Conservation (phyloP, 495 filamentous ascomycete genomes). For the Penicillium lividum region DNA sequence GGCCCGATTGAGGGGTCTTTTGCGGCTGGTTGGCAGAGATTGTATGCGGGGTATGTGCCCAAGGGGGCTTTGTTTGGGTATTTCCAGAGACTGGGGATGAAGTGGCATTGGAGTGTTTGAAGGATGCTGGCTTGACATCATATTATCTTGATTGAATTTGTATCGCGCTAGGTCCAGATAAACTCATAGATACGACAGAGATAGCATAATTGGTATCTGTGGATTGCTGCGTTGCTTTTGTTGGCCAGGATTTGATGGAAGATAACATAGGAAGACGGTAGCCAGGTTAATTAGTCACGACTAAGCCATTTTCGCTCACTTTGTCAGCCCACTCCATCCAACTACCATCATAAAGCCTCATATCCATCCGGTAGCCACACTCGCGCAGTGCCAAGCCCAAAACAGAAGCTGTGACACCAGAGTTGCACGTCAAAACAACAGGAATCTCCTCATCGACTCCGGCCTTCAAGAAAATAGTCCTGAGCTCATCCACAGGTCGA, state of each 20-base stretch:
- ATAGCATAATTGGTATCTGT: no score
- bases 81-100: slow-evolving; percentile 55
- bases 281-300: neutral
- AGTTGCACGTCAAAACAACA: slow-evolving; percentile 34
- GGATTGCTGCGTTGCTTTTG: no score
- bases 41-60: slow-evolving; percentile 46
- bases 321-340: slow-evolving; percentile 37
- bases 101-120: slow-evolving; percentile 26
- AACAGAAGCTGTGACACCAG: slow-evolving; percentile 35
- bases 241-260: no score
- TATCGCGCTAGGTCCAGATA: neutral
- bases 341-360: slow-evolving; percentile 38
- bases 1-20: slow-evolving; percentile 50
- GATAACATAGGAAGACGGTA: neutral
- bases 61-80: slow-evolving; percentile 50
- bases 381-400: slow-evolving; percentile 27
- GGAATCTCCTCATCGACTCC: slow-evolving; percentile 21
- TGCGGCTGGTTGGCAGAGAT: slow-evolving; percentile 47
- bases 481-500: slow-evolving; percentile 15
- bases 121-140: neutral
- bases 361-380: slow-evolving; percentile 16
- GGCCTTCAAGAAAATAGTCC: slow-evolving; percentile 19
- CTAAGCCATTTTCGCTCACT: slow-evolving; percentile 11
- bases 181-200: no score
- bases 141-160: neutral